phyloP scores from a whole-genome alignment of 192 early-diverging fungal species.

The Powellomyces hirtus region DNA sequence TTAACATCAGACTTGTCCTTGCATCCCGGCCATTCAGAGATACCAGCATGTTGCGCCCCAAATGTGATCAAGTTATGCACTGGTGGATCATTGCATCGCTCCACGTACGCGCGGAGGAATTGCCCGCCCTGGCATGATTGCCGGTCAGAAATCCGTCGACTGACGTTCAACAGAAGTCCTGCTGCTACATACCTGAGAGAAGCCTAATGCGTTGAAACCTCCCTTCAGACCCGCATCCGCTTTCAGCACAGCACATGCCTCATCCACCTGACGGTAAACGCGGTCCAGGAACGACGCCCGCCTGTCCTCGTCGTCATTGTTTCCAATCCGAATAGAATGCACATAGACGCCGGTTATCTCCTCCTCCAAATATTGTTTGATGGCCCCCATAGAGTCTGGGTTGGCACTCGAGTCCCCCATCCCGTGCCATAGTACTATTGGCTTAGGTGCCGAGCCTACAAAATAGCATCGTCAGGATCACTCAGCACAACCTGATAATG shows the following conservation, averaged over 20 bases:
- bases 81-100: constrained; percentile 75
- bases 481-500: too few relatives aligned
- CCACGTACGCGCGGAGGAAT: constrained; percentile 74
- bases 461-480: too few relatives aligned
- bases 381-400: constrained; percentile 45
- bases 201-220: constrained; percentile 90
- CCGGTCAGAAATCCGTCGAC: neutral
- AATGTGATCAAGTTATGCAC: constrained; percentile 81
- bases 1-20: constrained; percentile 41
- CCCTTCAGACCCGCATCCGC: constrained; percentile 56
- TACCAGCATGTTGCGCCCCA: constrained; percentile 78
- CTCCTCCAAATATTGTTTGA: constrained; percentile 11
- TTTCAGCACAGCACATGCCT: constrained; percentile 70
- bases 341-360: constrained; percentile 66
- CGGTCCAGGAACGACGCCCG: constrained; percentile 85
- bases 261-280: constrained; percentile 73
- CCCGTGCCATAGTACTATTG: constrained; percentile 45
- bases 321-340: constrained; percentile 72
- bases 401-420: constrained; percentile 47
- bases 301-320: constrained; percentile 67
- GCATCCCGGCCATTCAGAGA: constrained; percentile 82
- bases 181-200: too few relatives aligned
- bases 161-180: constrained; percentile 22
- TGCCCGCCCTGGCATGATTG: constrained; percentile 63
- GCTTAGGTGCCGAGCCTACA: neutral